Evolutionary conservation across 805 yeast genomes (phyloP), one percentile per base, ranked within the genome.

Genomic region (Priceomyces carsonii): DNA sequence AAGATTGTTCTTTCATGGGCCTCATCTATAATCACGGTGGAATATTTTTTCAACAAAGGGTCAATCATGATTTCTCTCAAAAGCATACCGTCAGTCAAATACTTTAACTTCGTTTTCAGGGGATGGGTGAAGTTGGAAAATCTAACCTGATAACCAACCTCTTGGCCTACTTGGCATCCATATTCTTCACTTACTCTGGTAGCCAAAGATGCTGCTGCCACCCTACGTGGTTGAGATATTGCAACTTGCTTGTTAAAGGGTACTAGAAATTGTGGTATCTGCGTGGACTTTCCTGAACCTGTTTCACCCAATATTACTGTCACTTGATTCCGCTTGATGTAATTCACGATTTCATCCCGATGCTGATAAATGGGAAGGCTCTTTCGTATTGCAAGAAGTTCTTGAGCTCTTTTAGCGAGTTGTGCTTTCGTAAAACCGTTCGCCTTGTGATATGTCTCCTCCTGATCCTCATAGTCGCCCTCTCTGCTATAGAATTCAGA

Each of bases 231-330:
- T 64, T 91, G 98, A 0, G 99, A 90, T 6, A 93, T 91, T 0
- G 95, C 98, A 14, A 91, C 80, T 17, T 74, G 69, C 13, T 61
- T 59, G 43, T 61, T 63, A 23, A 60, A 54, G 0, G 77, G 73
- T 61, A 85, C 75, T n/a, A 91, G 55, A 45, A 91, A 82, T 55
- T 91, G 98, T 0, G 99, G 98, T 30, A 91, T 81, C 64, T 91
- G 99, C 0, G 99, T 91, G 3, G 98, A 90, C 56, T 91, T 91
- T 69, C 98, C 98, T 6, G 96, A 87, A 61, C 99, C 99, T 0
- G 99, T 91, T 55, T 91, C 98, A 61, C 98, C 98, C 54, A 93
- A 85, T 13, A 91, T 70, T 1, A 91, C 79, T 0, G 90, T 79
- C 4, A 89, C 95, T 43, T 75, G 80, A 48, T 82, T 75, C 8